Evolutionary conservation across 148 eudicot genomes (phyloP).

Genomic region (Spergularia marina): DNA sequence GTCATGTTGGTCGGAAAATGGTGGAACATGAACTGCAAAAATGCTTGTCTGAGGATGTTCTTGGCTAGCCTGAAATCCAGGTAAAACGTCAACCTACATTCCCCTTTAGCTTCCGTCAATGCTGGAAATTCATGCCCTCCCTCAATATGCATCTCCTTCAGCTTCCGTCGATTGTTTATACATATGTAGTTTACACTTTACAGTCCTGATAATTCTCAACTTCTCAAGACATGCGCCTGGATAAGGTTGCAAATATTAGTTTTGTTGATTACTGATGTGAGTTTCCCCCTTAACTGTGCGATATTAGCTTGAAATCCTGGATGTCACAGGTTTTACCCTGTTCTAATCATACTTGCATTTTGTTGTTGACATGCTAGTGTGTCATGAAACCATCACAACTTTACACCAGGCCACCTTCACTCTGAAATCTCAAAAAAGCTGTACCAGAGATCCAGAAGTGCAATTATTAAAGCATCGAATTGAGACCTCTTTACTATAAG

Average conservation of each 20-base stretch:
- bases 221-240: not conserved
- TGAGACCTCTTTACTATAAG: not conserved
- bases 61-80: conserved; percentile 24
- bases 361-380: not conserved
- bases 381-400: not conserved
- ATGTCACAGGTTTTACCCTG: not conserved
- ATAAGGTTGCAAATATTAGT: too few relatives aligned
- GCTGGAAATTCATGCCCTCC: not conserved
- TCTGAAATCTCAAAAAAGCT: too few relatives aligned
- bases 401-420: not conserved
- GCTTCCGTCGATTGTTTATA: not conserved
- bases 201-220: not conserved
- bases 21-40: conserved; percentile 39
- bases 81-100: not conserved
- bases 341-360: not conserved
- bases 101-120: not conserved
- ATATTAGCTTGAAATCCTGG: not conserved
- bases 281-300: not conserved
- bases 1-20: conserved; percentile 43
- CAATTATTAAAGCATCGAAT: too few relatives aligned
- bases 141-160: not conserved
- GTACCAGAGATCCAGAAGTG: too few relatives aligned
- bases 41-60: conserved; percentile 29
- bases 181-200: not conserved
- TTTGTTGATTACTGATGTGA: too few relatives aligned